Conservation (phyloP, 768 basidiomycete species). For the Atractiella rhizophila region DNA sequence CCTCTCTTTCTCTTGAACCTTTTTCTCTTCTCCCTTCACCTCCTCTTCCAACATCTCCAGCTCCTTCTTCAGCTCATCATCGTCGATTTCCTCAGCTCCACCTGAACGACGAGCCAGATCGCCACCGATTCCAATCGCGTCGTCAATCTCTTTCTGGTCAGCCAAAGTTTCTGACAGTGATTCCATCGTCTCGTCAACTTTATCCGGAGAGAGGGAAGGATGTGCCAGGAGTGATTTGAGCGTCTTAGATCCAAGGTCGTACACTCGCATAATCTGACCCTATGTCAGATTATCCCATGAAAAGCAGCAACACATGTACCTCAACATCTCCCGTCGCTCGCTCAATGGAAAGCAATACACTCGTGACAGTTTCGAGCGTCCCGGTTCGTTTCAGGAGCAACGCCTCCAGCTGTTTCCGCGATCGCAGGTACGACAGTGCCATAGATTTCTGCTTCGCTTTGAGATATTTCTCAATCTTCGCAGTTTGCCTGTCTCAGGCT, state of each 20-base stretch:
- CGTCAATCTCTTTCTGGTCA: conserved; percentile 58
- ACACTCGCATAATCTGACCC: conserved; percentile 57
- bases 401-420: conserved; percentile 56
- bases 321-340: conserved; percentile 69
- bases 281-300: background rate
- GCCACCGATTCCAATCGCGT: conserved; percentile 42
- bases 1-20: conserved; percentile 18
- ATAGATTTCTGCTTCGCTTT: conserved; percentile 42
- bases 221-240: conserved; percentile 49
- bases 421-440: conserved; percentile 51
- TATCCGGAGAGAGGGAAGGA: conserved; percentile 50
- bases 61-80: conserved; percentile 40
- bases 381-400: conserved; percentile 46
- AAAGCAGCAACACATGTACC: conserved; percentile 26
- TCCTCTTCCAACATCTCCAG: conserved; percentile 33
- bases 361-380: conserved; percentile 46
- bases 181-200: conserved; percentile 65
- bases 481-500: conserved; percentile 31
- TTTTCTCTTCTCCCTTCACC: conserved; percentile 23
- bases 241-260: conserved; percentile 56
- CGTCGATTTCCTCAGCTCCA: conserved; percentile 32
- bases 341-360: conserved; percentile 58
- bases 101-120: too few species aligned
- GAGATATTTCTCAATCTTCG: conserved; percentile 39
- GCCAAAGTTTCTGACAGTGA: conserved; percentile 58